These are phyloP conservation scores for Cryptococcus maquisensis DNA, from an alignment of 1,284 basidiomycete species.

Conservation along the genomic window DNA sequence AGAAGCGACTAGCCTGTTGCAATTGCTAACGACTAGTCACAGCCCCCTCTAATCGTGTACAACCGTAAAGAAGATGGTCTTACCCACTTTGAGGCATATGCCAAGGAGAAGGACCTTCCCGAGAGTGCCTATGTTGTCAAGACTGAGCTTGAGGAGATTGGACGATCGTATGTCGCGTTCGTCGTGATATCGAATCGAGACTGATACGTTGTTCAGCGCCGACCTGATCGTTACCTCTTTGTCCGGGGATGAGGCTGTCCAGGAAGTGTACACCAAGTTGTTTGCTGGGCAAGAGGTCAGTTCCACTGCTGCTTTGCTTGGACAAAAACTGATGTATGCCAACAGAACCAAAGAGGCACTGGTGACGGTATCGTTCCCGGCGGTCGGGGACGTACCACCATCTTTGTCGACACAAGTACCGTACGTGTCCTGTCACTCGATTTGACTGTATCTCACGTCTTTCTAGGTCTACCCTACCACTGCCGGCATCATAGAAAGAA, in stretches of 20 bases:
- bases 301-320: not conserved
- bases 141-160: conserved; percentile 40
- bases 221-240: conserved; percentile 78
- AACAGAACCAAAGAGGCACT: conserved; percentile 32
- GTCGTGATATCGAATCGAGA: not conserved
- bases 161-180: conserved; percentile 31
- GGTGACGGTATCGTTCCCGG: conserved; percentile 44
- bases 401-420: conserved; percentile 77
- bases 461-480: conserved; percentile 64
- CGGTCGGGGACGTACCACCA: conserved; percentile 54
- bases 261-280: conserved; percentile 63
- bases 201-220: conserved; percentile 50
- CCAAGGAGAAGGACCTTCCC: conserved; percentile 23
- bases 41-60: conserved; percentile 47
- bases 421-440: conserved; percentile 48
- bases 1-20: not conserved
- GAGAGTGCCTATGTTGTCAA: conserved; percentile 35
- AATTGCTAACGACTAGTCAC: not conserved
- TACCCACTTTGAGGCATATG: conserved; percentile 37
- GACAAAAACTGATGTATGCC: not conserved
- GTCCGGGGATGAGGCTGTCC: conserved; percentile 67
- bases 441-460: not conserved
- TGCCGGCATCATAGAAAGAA: conserved; percentile 69
- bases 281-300: conserved; percentile 57
- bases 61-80: conserved; percentile 41